phyloP scores from a whole-genome alignment of 495 filamentous ascomycete species.

The Podospora pseudopauciseta region DNA sequence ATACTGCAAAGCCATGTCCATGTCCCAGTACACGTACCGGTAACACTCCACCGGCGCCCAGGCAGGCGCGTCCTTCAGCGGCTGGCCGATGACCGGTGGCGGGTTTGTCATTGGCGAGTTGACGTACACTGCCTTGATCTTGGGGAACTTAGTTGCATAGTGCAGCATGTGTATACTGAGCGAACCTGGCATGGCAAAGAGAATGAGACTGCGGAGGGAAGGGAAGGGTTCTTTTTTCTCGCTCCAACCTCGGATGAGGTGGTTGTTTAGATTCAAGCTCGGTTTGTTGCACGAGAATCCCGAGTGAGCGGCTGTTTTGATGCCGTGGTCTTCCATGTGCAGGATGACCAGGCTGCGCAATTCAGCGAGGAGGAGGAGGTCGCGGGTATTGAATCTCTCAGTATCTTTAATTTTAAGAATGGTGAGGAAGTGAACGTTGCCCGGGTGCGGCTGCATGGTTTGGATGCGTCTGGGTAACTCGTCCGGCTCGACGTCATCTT shows the following conservation, averaged over 20 bases:
- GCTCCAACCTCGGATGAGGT: background rate
- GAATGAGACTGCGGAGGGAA: background rate
- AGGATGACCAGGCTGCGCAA: background rate
- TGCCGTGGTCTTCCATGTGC: background rate
- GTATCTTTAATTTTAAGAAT: background rate
- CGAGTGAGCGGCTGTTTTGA: background rate
- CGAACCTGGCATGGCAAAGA: background rate
- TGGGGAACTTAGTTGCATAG: background rate
- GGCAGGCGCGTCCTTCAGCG: background rate
- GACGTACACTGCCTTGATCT: background rate
- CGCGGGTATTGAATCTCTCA: background rate
- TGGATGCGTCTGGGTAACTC: background rate
- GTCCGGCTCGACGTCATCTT: background rate
- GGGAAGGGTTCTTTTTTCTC: background rate
- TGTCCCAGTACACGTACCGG: background rate
- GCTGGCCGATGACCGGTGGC: background rate
- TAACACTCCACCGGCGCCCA: background rate
- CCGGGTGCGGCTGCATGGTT: background rate
- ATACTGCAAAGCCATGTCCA: background rate
- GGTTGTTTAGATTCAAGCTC: background rate
- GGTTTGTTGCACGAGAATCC: background rate
- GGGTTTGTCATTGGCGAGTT: background rate
- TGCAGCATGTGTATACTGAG: background rate
- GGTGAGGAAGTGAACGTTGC: background rate
- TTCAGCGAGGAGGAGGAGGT: background rate